Base-by-base conservation (phyloP, 306 rosid species). In the Trichosanthes truncata region DNA sequence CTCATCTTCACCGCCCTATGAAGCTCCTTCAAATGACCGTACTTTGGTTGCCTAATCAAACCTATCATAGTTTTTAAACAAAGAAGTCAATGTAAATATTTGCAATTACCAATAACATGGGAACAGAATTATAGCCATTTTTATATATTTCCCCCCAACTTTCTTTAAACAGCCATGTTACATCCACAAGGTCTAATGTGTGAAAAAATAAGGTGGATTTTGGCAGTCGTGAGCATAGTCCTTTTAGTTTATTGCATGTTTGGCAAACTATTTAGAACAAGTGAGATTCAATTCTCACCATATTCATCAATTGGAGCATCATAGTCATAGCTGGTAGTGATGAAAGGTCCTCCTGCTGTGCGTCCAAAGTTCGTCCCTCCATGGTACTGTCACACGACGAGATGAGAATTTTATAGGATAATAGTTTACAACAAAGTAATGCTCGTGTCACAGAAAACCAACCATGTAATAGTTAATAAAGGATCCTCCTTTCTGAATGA, bases 301-400 rank as follows among this genome's bases (percentile, higher is more conserved):
- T 91, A 96, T 88, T 96, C 99, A 85, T 96, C 99, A 17, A 96
- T 81, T 57, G 99, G 99, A 88, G 99, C 99, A 82, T 96, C 98
- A 57, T 96, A 96, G 86, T 96, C 99, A 55, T 96, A 96, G 89
- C 98, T 96, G 79, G 99, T 93, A 79, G 99, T 90, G 85, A 96
- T 83, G 90, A 96, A 96, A 77, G 99, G 99, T 62, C 99, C 99
- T 45, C 99, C 99, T 11, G 99, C 99, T 51, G 98, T 89, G 77
- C 99, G 98, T 65, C 99, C 99, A 81, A 93, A 96, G 87, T 96
- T 96, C 60, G 99, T 96, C 83, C 99, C 99, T 20, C 99, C 99
- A 72, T 96, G 99, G 85, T 93, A 96, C 99, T 96, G 79, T 84
- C 62, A 63, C 52, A 73, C 11, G 9, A 2, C 66, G 9, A 40